Evolutionary conservation across 2,329 filamentous ascomycete species (phyloP).

Genomic region (Alternaria panax): DNA sequence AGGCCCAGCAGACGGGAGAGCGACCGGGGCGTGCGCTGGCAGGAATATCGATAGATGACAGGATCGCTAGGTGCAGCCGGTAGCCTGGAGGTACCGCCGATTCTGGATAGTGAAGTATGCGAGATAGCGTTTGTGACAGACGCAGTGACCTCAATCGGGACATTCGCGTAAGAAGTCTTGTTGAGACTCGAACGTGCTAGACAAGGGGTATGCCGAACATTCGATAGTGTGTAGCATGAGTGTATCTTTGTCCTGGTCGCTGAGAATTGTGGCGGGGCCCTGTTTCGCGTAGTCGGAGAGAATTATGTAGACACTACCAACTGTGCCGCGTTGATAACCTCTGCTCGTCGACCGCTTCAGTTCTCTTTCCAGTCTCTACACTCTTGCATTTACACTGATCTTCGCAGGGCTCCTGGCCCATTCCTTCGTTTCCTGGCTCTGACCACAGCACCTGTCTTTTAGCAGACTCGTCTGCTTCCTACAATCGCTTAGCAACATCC

Average conservation of each 20-base stretch:
- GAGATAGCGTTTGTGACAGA: conserved; percentile 16
- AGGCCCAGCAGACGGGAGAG: conserved; percentile 10
- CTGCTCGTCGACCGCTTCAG: conserved; percentile 13
- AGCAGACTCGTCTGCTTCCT: conserved; percentile 6
- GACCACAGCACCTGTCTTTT: conserved; percentile 1
- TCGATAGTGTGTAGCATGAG: conserved; percentile 20
- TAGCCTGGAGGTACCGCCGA: conserved; percentile 5
- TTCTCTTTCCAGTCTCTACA: conserved; percentile 12
- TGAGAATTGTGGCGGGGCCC: conserved; percentile 9
- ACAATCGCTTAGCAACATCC: conserved; percentile 17
- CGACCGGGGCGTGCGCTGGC: conserved; percentile 14
- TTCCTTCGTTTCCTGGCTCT: conserved; percentile 13
- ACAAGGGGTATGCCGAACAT: conserved; percentile 15
- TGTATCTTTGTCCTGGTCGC: conserved; percentile 16
- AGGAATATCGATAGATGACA: conserved; percentile 8
- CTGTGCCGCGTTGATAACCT: conserved; percentile 18
- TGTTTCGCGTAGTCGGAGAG: conserved; percentile 10
- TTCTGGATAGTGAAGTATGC: conserved; percentile 12
- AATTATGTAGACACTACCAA: conserved; percentile 18
- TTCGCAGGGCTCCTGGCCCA: conserved; percentile 18
- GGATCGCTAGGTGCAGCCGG: conserved; percentile 8
- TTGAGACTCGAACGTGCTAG: conserved; percentile 17
- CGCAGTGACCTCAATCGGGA: conserved; percentile 14
- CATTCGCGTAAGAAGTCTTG: conserved; percentile 11
- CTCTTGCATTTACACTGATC: conserved; percentile 2